Evolutionary conservation across 1,284 basidiomycete species (phyloP).

Genomic region (Stereum hirsutum): DNA sequence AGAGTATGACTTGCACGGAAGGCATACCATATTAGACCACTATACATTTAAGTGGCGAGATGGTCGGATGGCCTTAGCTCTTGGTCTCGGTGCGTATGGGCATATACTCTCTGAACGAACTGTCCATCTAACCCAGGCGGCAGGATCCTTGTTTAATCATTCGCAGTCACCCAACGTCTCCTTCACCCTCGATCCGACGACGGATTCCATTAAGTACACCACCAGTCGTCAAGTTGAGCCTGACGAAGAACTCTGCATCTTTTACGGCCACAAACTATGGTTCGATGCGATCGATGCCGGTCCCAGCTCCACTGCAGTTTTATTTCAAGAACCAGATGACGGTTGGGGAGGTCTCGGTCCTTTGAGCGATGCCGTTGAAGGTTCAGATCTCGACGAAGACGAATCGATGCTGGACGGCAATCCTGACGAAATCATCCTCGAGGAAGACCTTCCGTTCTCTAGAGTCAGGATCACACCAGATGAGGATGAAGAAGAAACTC

Average conservation of each 20-base stretch:
- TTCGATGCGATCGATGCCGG: conserved; percentile 34
- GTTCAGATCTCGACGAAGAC: no score
- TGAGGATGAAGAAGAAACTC: conserved; percentile 50
- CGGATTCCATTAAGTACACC: conserved; percentile 60
- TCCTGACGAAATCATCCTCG: conserved; percentile 36
- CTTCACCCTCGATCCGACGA: conserved; percentile 43
- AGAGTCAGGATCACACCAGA: conserved; percentile 45
- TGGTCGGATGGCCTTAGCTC: conserved; percentile 77
- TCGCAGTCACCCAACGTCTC: conserved; percentile 64
- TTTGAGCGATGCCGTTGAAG: conserved; percentile 9
- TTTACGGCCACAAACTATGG: conserved; percentile 65
- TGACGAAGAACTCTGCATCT: conserved; percentile 76
- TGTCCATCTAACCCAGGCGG: not conserved
- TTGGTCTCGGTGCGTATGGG: conserved; percentile 80
- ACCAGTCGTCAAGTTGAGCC: conserved; percentile 42
- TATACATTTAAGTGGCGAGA: conserved; percentile 83
- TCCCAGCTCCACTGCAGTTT: not conserved
- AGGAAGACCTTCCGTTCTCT: conserved; percentile 54
- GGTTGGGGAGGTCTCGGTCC: conserved; percentile 35
- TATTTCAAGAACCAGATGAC: conserved; percentile 23
- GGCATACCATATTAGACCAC: conserved; percentile 69
- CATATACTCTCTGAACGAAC: not conserved
- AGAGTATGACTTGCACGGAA: conserved; percentile 66
- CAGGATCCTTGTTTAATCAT: conserved; percentile 80
- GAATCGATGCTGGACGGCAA: conserved; percentile 16